Base-by-base conservation (phyloP, 164 flowering plant species). In the Annona cherimola region DNA sequence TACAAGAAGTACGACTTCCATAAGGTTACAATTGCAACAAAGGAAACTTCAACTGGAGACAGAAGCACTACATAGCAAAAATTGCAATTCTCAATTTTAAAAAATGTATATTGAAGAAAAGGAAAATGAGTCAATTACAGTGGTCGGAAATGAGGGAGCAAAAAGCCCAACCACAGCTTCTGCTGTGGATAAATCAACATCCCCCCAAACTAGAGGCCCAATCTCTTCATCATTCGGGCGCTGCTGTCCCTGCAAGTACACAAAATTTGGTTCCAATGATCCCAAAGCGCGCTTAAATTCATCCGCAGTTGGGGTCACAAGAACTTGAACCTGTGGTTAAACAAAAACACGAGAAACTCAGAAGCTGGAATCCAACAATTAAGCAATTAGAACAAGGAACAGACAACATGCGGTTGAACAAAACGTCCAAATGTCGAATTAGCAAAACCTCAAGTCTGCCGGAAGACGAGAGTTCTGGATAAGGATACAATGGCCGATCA, bases 361-460 rank as follows among this genome's bases (percentile, higher is more conserved):
- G 11, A 5, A 41, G 19, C 35, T 20, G 50, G 40, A 59, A 57
- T 44, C 42, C 16, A 50, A 54, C 35, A 54, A 66, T 63, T 54
- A 4, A 68, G 43, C 35, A 12, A 57, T 6, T 44, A n/a, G n/a
- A n/a, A n/a, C n/a, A 18, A 45, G 42, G 26, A 39, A 14, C n/a
- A 55, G 3, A 41, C n/a, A 45, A 61, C 0, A 3, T 42, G 14
- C 18, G 50, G 67, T 12, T 64, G 61, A 59, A 45, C 16, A 19
- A 66, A 43, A 61, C 41, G 0, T 42, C 20, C 5, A 6, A 19
- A 20, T 2, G 62, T 42, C 16, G 16, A 45, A 35, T 11, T 6
- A 1, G 72, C 4, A 54, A 50, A 72, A 89, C 98, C 97, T 93
- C 95, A 26, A 93, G 80, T 45, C 92, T 91, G 71, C 96, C 95